Percentiles rank a stretch among this genome's conserved stretches.
Conservation (phyloP, 148 eudicot genomes). For the Vaccinium darrowii region DNA sequence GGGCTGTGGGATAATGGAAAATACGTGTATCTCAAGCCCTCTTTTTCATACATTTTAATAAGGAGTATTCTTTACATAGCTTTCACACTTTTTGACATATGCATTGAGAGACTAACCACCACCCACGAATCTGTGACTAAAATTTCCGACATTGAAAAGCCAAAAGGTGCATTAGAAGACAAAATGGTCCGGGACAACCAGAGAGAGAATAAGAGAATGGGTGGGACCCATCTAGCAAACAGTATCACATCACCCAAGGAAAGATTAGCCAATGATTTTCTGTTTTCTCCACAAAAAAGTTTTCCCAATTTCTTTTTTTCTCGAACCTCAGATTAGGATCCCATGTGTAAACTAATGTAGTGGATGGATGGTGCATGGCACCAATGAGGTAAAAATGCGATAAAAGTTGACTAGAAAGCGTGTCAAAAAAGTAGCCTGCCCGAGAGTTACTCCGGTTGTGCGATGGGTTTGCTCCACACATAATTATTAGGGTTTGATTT, state of each 20-base stretch:
- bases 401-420: neutral
- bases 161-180: neutral
- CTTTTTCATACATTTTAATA: neutral
- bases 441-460: no score
- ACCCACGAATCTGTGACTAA: neutral
- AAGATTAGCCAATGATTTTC: neutral
- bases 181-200: neutral
- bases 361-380: neutral
- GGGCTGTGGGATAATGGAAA: no score
- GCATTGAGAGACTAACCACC: neutral
- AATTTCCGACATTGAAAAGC: neutral
- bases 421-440: neutral
- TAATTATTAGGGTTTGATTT: no score
- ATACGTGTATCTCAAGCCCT: neutral
- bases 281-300: neutral
- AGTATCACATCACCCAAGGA: neutral
- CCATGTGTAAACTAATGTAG: neutral
- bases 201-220: neutral
- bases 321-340: neutral
- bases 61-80: neutral
- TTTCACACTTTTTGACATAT: neutral
- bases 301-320: neutral
- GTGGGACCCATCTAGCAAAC: neutral
- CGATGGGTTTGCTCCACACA: no score
- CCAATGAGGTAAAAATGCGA: neutral